phyloP scores from a whole-genome alignment of 768 basidiomycete genomes.

The Pleurotus salmoneostramineus region DNA sequence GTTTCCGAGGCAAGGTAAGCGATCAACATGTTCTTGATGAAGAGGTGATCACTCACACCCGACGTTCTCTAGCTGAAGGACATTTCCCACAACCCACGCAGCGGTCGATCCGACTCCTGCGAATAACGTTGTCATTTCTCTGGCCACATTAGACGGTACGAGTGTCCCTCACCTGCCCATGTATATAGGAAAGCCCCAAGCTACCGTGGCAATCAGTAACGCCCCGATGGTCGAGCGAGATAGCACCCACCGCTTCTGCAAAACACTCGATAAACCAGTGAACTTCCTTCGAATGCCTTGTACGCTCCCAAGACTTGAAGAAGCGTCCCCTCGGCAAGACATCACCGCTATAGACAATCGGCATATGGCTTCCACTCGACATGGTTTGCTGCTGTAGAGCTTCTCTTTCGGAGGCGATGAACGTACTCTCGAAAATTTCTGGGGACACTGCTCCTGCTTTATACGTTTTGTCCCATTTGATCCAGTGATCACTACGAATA shows the following conservation, averaged over 20 bases:
- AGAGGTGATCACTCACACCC: slow-evolving; percentile 38
- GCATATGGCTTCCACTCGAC: no score
- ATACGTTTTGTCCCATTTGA: no score
- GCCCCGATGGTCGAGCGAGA: background rate
- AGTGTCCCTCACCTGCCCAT: slow-evolving; percentile 38
- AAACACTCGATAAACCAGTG: slow-evolving; percentile 36
- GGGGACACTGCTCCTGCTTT: no score
- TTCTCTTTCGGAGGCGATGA: no score
- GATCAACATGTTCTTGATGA: background rate
- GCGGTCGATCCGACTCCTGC: slow-evolving; percentile 54
- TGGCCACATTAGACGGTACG: background rate
- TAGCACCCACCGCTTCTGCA: slow-evolving; percentile 50
- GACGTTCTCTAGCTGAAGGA: slow-evolving; percentile 33
- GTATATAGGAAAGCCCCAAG: slow-evolving; percentile 61
- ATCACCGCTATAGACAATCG: no score
- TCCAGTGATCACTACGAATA: no score
- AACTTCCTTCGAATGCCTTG: no score
- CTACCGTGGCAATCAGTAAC: slow-evolving; percentile 22
- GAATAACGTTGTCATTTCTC: background rate
- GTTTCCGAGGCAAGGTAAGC: no score
- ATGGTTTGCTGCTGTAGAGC: no score
- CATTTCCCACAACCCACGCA: slow-evolving; percentile 42
- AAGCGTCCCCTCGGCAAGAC: no score
- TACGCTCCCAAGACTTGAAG: no score
- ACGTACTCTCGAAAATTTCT: no score